Evolutionary conservation across 2,329 filamentous ascomycete species (phyloP).

Genomic region (Talaromyces sp.): DNA sequence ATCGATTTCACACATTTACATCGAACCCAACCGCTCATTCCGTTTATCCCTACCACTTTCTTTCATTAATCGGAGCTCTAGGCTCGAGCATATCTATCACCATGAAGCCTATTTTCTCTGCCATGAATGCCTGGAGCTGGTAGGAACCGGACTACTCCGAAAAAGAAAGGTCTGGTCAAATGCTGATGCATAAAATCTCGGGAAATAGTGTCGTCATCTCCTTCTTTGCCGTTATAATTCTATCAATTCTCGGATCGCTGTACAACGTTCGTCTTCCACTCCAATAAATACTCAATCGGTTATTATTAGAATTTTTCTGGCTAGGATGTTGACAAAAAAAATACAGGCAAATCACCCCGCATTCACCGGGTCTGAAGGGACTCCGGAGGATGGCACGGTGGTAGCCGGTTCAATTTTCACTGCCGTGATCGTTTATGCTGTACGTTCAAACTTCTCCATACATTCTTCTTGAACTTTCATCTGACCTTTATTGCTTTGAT

Average conservation of each 20-base stretch:
- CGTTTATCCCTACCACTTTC: background rate
- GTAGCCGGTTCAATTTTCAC: slow-evolving; percentile 84
- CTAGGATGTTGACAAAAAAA: background rate
- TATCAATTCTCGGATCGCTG: slow-evolving; percentile 64
- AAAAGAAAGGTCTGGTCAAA: background rate
- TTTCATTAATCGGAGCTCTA: background rate
- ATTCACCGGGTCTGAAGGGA: slow-evolving; percentile 70
- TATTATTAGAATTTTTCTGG: background rate
- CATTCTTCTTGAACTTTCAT: slow-evolving; percentile 3
- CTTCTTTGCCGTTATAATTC: slow-evolving; percentile 62
- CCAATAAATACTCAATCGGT: background rate
- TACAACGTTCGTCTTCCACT: slow-evolving; percentile 58
- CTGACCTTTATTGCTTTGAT: background rate
- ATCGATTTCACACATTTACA: background rate
- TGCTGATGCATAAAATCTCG: background rate
- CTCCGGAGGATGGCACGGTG: slow-evolving; percentile 67
- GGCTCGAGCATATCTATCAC: slow-evolving; percentile 1
- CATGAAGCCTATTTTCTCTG: slow-evolving; percentile 25
- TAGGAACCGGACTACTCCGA: background rate
- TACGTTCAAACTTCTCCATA: slow-evolving; percentile 50
- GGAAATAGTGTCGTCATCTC: slow-evolving; percentile 64
- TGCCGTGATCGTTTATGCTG: slow-evolving; percentile 82
- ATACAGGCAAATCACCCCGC: slow-evolving; percentile 67
- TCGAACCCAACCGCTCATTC: background rate
- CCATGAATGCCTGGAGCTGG: slow-evolving; percentile 36